Conservation (phyloP, 352 stramenopile species). For the Phytophthora brassicae region DNA sequence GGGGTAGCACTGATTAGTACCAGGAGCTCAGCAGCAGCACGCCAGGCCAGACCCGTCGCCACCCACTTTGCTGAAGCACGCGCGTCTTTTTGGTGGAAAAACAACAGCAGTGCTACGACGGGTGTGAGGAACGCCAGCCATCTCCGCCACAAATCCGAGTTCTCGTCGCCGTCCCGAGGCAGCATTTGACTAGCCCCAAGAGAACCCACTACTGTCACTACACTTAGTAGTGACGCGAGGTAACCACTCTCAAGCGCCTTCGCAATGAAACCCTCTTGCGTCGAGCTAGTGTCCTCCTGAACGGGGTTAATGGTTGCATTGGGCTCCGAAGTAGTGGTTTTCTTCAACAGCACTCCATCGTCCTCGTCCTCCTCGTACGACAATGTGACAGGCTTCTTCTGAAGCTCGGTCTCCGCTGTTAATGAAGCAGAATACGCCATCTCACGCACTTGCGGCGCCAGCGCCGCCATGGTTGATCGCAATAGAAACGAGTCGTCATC, state of each 20-base stretch:
- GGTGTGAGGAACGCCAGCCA: constrained; percentile 72
- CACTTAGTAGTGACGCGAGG: constrained; percentile 66
- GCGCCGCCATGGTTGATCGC: constrained; percentile 48
- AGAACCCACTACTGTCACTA: constrained; percentile 67
- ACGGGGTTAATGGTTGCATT: constrained; percentile 9
- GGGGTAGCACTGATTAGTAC: constrained; percentile 52
- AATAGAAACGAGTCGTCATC: constrained; percentile 52
- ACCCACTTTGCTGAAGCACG: constrained; percentile 80
- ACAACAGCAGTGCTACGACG: constrained; percentile 63
- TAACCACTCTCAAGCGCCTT: constrained; percentile 64
- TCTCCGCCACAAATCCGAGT: constrained; percentile 46
- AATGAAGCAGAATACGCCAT: constrained; percentile 13
- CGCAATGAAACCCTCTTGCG: constrained; percentile 31
- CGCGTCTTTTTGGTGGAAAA: constrained; percentile 76
- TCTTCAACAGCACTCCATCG: constrained; percentile 29
- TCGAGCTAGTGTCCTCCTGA: constrained; percentile 13
- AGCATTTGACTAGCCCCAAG: constrained; percentile 65
- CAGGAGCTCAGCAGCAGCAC: constrained; percentile 66
- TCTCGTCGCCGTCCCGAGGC: constrained; percentile 28
- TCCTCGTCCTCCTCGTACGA: constrained; percentile 57
- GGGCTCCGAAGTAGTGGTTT: background rate
- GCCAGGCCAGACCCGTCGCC: constrained; percentile 79
- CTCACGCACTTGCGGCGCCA: constrained; percentile 37
- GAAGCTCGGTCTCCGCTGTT: constrained; percentile 16
- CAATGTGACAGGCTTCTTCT: constrained; percentile 44